Conservation (phyloP, 179 eudicot species). For the Carnegiea gigantea region DNA sequence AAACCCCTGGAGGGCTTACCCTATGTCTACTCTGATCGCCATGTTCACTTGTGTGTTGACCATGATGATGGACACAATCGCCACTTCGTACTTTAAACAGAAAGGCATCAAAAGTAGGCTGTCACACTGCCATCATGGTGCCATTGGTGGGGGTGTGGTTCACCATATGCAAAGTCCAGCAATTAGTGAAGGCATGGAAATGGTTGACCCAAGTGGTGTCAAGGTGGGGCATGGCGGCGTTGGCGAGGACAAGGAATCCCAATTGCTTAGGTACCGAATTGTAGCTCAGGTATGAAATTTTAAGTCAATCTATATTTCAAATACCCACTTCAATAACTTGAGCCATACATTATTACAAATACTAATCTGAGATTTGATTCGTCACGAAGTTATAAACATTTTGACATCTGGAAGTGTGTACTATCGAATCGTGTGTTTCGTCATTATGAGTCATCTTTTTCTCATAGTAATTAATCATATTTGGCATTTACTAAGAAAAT, state of each 20-base stretch:
- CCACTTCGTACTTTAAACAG: slow-evolving; percentile 50
- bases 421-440: too few relatives aligned
- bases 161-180: slow-evolving; percentile 26
- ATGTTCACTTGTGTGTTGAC: slow-evolving; percentile 57
- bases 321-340: neutral
- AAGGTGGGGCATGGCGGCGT: slow-evolving; percentile 13
- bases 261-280: slow-evolving; percentile 50
- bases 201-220: slow-evolving; percentile 22
- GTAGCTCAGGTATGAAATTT: slow-evolving; percentile 59
- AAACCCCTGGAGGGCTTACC: slow-evolving; percentile 55
- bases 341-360: too few relatives aligned
- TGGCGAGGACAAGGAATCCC: slow-evolving; percentile 25
- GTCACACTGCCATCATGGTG: neutral
- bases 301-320: neutral
- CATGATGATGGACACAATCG: slow-evolving; percentile 61
- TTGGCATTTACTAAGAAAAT: too few relatives aligned
- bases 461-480: too few relatives aligned
- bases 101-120: slow-evolving; percentile 25
- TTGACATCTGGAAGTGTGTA: too few relatives aligned
- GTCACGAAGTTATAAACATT: too few relatives aligned
- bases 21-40: slow-evolving; percentile 54
- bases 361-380: too few relatives aligned
- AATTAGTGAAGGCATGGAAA: slow-evolving; percentile 11
- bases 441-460: too few relatives aligned
- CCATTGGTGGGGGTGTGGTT: slow-evolving; percentile 10